phyloP scores from a whole-genome alignment of 2,329 filamentous ascomycete genomes.

The Cytospora piceicola region DNA sequence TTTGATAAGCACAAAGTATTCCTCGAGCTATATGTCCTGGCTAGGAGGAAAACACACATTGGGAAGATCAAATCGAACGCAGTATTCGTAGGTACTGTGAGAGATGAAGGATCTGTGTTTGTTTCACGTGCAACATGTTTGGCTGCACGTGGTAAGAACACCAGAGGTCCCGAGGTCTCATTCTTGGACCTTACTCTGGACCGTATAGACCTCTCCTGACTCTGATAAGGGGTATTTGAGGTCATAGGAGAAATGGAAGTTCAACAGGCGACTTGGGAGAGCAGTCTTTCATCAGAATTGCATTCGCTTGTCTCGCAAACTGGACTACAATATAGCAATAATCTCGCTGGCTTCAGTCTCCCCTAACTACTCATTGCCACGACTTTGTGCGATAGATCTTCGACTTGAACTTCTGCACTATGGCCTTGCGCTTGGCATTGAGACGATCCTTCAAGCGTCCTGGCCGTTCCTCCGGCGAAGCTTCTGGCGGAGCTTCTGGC shows the following conservation, averaged over 20 bases:
- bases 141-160: too few relatives aligned
- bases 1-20: neutral
- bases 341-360: neutral
- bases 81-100: too few relatives aligned
- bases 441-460: neutral
- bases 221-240: too few relatives aligned
- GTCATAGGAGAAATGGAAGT: too few relatives aligned
- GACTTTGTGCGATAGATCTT: neutral
- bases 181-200: too few relatives aligned
- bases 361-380: neutral
- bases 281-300: neutral
- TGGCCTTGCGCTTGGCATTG: neutral
- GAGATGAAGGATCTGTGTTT: too few relatives aligned
- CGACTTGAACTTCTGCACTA: neutral
- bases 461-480: neutral
- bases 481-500: neutral
- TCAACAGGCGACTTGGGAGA: too few relatives aligned
- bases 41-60: neutral
- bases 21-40: too few relatives aligned
- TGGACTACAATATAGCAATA: neutral
- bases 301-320: neutral
- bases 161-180: too few relatives aligned
- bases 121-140: too few relatives aligned
- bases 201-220: too few relatives aligned
- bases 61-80: too few relatives aligned